Conservation (phyloP, 2,329 filamentous ascomycete genomes). For the Penicillium sp. region DNA sequence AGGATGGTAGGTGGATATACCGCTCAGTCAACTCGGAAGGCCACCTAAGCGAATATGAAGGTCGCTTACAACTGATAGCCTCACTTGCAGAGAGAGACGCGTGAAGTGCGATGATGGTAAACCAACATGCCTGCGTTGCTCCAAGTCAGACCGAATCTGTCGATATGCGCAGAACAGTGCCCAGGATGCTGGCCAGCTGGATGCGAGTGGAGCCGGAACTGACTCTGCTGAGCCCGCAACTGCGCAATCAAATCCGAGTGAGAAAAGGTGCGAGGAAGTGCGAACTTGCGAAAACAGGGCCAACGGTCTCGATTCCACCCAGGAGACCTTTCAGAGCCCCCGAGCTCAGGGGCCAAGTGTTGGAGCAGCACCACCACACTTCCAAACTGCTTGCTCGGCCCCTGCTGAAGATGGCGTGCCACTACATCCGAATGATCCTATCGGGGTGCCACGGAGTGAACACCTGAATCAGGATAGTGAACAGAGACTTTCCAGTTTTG, state of each 20-base stretch:
- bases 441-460: not conserved
- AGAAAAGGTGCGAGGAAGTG: not conserved
- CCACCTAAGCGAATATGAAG: slow-evolving; percentile 4
- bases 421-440: not conserved
- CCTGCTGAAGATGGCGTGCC: not conserved
- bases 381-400: not conserved
- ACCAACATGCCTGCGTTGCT: slow-evolving; percentile 17
- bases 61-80: slow-evolving; percentile 13
- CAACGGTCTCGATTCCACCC: not conserved
- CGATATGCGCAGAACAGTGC: slow-evolving; percentile 12
- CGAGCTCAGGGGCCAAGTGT: not conserved
- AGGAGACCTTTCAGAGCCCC: not conserved
- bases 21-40: not conserved
- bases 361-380: not conserved
- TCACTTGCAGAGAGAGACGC: slow-evolving; percentile 23
- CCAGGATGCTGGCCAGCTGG: not conserved
- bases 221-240: not conserved
- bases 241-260: not conserved
- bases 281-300: too few relatives aligned
- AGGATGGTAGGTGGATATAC: slow-evolving; percentile 12
- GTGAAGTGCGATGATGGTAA: slow-evolving; percentile 23
- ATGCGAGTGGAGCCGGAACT: not conserved
- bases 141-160: slow-evolving; percentile 13
- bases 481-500: slow-evolving; percentile 5
- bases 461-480: not conserved